Evolutionary conservation across 2,329 filamentous ascomycete genomes (phyloP), one percentile per base, ranked within the genome.

Genomic region (Trichoderma koningii): DNA sequence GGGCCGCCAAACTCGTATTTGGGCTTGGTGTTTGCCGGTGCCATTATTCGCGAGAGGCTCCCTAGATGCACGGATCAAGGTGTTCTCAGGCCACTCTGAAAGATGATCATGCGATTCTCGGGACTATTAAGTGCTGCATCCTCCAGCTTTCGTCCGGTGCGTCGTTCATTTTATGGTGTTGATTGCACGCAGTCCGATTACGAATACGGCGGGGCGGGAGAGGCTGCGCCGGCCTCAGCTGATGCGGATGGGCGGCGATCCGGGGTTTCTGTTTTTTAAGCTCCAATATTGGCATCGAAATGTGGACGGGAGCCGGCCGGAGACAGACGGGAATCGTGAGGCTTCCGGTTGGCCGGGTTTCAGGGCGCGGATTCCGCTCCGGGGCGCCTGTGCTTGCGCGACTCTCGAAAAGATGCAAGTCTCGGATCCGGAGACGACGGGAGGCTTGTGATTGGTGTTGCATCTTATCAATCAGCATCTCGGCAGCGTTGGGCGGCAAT

Each of bases 1-100:
- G 74, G 74, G 67, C 74, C 74, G 38, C 74, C 74, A 15, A 76
- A 76, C 53, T 76, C 74, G 47, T 76, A 76, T 0, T 63, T 70
- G 56, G 42, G 60, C 10, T 55, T 38, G 34, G 34, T 38, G 10
- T 38, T 63, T 45, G 50, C 26, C 10, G 48, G 17, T 3, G 60
- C 42, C 60, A 63, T 63, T 14, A 5, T 38, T 45, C 17, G 7
- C 7, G 21, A 30, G n/a, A 9, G 19, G 17, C 21, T 15, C 14
- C 17, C 19, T 26, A 57, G 42, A 34, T 41, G 7, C 34, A 53
- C 30, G n/a, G 23, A 52, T 53, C 23, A 19, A 52, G n/a, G n/a
- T 19, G 55, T 7, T 14, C 42, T 28, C 21, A 26, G 15, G 7
- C 38, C 10, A 30, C 57, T 26, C 17, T 30, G 17, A 19, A 19